Evolutionary conservation across 2,329 filamentous ascomycete genomes (phyloP).

Genomic region (Phaeosphaeriaceae sp.): DNA sequence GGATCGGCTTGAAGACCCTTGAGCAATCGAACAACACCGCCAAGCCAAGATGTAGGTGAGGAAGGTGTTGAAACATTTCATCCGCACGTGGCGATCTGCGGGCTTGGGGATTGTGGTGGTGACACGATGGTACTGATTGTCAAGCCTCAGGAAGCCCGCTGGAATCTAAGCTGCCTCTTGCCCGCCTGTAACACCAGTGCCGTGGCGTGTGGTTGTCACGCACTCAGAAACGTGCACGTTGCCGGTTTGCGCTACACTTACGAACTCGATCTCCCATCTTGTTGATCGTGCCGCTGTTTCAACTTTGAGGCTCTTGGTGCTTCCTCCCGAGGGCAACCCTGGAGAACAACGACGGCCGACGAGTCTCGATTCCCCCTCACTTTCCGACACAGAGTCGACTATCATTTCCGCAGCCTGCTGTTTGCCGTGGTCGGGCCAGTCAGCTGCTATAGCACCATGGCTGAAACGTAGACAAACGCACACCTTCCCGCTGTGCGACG

Average conservation of each 20-base stretch:
- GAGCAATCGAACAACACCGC: background rate
- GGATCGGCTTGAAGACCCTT: background rate
- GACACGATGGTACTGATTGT: slow-evolving; percentile 15
- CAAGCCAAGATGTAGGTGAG: slow-evolving; percentile 10
- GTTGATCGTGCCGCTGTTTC: slow-evolving; percentile 25
- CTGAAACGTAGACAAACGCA: slow-evolving; percentile 24
- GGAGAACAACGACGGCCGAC: slow-evolving; percentile 7
- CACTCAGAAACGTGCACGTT: slow-evolving; percentile 12
- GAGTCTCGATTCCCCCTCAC: slow-evolving; percentile 27
- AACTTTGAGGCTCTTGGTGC: slow-evolving; percentile 20
- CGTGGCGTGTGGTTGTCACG: slow-evolving; percentile 19
- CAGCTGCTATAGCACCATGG: slow-evolving; percentile 21
- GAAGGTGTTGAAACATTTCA: slow-evolving; percentile 9
- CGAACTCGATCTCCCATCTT: slow-evolving; percentile 21
- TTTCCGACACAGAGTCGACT: slow-evolving; percentile 21
- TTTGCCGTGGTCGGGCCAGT: slow-evolving; percentile 12
- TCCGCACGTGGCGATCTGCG: slow-evolving; percentile 20
- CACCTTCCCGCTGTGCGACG: slow-evolving; percentile 6
- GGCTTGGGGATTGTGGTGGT: slow-evolving; percentile 13
- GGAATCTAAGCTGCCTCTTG: slow-evolving; percentile 9
- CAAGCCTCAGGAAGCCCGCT: slow-evolving; percentile 24
- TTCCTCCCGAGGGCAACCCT: slow-evolving; percentile 15
- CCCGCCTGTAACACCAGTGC: slow-evolving; percentile 11
- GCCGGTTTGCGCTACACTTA: slow-evolving; percentile 20
- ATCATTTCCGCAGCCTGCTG: slow-evolving; percentile 20